Percentiles rank a stretch among this genome's conserved stretches.
Evolutionary conservation across 1,284 basidiomycete genomes (phyloP).

Genomic region (Fomitopsis schrenkii): DNA sequence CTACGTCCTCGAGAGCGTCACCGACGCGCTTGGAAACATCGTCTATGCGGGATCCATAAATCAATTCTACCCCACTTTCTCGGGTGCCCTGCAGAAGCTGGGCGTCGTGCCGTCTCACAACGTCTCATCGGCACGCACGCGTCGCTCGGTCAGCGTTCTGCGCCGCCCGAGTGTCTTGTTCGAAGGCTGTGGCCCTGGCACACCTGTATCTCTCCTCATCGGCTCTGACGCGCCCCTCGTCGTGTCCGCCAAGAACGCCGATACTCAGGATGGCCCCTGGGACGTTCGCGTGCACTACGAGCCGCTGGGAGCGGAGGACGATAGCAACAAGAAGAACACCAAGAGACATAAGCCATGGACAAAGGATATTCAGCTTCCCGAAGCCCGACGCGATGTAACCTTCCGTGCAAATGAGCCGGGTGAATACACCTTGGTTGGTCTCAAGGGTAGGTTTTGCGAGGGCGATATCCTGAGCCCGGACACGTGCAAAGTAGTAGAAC

Average conservation of each 20-base stretch:
- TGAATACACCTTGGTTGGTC: slow-evolving; percentile 73
- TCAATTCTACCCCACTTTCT: not conserved
- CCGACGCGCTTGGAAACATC: slow-evolving; percentile 71
- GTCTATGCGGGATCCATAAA: slow-evolving; percentile 38
- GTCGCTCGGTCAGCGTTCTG: slow-evolving; percentile 69
- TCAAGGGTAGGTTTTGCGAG: slow-evolving; percentile 74
- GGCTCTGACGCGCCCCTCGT: slow-evolving; percentile 55
- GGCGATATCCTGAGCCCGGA: slow-evolving; percentile 84
- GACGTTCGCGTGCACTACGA: slow-evolving; percentile 59
- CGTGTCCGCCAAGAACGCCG: slow-evolving; percentile 47
- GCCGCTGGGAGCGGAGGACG: slow-evolving; percentile 38
- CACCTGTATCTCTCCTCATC: slow-evolving; percentile 73
- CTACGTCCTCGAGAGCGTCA: slow-evolving; percentile 70
- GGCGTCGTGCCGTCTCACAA: slow-evolving; percentile 5
- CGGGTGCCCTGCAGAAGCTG: not conserved
- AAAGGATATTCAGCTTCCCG: slow-evolving; percentile 49
- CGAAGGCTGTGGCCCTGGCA: slow-evolving; percentile 66
- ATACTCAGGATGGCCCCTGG: slow-evolving; percentile 65
- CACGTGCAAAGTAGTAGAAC: slow-evolving; percentile 69
- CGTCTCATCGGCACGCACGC: slow-evolving; percentile 30
- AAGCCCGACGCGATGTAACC: slow-evolving; percentile 42
- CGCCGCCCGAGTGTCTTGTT: slow-evolving; percentile 76
- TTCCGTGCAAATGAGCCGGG: slow-evolving; percentile 65
- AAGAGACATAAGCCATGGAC: slow-evolving; percentile 54
- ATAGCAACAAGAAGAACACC: slow-evolving; percentile 25